Evolutionary conservation across 805 yeast species (phyloP).

Genomic region (Saturnispora hagleri): DNA sequence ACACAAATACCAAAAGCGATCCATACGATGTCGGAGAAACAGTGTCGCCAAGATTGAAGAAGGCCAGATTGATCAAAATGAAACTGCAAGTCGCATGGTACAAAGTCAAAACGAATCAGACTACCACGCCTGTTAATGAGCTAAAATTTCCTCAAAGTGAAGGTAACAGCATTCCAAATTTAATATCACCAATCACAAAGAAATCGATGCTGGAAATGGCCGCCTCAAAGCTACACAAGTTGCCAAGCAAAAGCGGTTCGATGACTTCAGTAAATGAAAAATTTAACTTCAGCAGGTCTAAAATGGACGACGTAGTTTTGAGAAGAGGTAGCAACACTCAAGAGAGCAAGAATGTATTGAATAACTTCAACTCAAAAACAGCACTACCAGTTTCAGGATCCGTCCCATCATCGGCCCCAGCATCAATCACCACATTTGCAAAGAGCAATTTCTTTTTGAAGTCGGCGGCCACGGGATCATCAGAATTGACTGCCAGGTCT

Average conservation of each 20-base stretch:
- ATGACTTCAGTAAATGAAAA: background rate
- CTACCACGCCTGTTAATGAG: slow-evolving; percentile 25
- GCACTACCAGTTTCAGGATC: background rate
- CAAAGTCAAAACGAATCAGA: slow-evolving; percentile 42
- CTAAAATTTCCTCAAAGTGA: slow-evolving; percentile 19
- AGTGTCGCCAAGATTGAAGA: slow-evolving; percentile 22
- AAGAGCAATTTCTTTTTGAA: background rate
- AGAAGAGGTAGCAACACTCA: background rate
- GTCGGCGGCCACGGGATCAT: background rate
- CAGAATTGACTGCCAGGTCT: background rate
- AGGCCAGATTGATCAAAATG: slow-evolving; percentile 36
- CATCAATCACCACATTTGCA: slow-evolving; percentile 13
- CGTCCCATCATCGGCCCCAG: slow-evolving; percentile 15
- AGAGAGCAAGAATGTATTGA: background rate
- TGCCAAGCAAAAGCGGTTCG: background rate
- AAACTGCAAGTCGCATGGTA: slow-evolving; percentile 44
- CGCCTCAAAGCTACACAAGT: background rate
- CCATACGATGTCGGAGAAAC: slow-evolving; percentile 5
- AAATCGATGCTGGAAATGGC: slow-evolving; percentile 4
- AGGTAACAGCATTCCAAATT: background rate
- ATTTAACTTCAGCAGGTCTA: background rate
- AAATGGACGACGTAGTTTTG: slow-evolving; percentile 4
- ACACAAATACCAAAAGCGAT: slow-evolving; percentile 1
- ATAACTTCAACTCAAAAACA: background rate
- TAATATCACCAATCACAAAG: background rate